A percentile compares a stretch with the other conserved stretches of the same genome.
Evolutionary conservation across 345 rosid species (phyloP).

Genomic region (Acer campestre): DNA sequence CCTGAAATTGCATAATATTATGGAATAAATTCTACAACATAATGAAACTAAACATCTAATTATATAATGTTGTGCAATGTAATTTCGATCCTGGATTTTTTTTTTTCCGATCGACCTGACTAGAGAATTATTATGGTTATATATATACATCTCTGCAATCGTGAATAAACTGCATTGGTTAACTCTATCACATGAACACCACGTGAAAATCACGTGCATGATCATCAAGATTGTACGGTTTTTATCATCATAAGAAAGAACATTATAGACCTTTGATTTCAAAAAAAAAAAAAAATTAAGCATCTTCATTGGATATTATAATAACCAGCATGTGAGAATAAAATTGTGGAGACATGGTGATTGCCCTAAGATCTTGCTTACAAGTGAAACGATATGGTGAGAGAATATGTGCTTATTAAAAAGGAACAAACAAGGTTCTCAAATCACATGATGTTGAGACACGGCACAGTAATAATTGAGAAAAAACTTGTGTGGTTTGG

Average conservation of each 20-base stretch:
- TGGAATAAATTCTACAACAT: too few relatives aligned
- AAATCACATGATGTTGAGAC: constrained; percentile 29
- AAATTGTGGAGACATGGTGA: constrained; percentile 30
- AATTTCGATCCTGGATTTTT: too few relatives aligned
- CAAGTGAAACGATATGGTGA: constrained; percentile 28
- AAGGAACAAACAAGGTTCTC: constrained; percentile 19
- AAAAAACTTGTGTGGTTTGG: too few relatives aligned
- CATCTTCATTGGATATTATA: neutral
- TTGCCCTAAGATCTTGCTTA: constrained; percentile 31
- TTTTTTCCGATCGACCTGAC: too few relatives aligned
- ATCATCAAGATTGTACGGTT: neutral
- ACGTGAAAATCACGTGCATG: neutral
- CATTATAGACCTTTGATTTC: neutral
- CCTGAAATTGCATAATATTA: too few relatives aligned
- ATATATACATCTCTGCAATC: neutral
- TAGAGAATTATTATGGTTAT: too few relatives aligned
- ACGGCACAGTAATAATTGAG: neutral
- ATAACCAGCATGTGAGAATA: neutral
- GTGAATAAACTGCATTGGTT: neutral
- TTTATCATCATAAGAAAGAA: neutral
- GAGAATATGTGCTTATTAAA: constrained; percentile 30
- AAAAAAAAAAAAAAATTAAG: neutral
- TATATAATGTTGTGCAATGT: too few relatives aligned
- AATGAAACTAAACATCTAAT: too few relatives aligned
- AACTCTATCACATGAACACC: neutral